phyloP scores from a whole-genome alignment of 2,329 filamentous ascomycete genomes.

The Diaporthe ilicicola region DNA sequence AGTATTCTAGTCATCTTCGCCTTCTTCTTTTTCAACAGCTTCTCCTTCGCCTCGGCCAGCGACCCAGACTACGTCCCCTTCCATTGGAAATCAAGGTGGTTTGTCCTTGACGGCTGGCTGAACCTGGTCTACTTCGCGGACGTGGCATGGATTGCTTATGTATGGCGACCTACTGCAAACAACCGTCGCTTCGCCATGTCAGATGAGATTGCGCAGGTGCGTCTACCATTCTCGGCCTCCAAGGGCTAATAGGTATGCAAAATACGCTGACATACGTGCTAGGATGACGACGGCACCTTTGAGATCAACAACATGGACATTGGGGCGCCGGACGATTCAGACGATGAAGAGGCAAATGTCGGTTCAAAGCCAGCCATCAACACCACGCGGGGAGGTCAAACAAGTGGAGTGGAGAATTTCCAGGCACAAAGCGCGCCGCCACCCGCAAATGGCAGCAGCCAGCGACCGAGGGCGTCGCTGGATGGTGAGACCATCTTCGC shows the following conservation, averaged over 20 bases:
- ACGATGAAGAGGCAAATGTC: slow-evolving; percentile 64
- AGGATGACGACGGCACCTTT: slow-evolving; percentile 91
- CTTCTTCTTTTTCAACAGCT: slow-evolving; percentile 99
- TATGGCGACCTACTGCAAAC: slow-evolving; percentile 96
- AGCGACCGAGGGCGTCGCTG: slow-evolving; percentile 58
- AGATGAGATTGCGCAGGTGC: slow-evolving; percentile 80
- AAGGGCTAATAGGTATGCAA: background rate
- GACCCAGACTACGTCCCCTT: slow-evolving; percentile 92
- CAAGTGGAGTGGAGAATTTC: slow-evolving; percentile 30
- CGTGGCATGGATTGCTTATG: slow-evolving; percentile 90
- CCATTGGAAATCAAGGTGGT: slow-evolving; percentile 98
- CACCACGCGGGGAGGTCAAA: slow-evolving; percentile 29
- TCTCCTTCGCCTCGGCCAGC: slow-evolving; percentile 86
- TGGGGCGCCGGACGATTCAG: slow-evolving; percentile 73
- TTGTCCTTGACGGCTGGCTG: slow-evolving; percentile 95
- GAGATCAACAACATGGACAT: slow-evolving; percentile 95
- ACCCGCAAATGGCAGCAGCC: slow-evolving; percentile 32
- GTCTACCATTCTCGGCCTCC: background rate
- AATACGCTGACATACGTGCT: slow-evolving; percentile 55
- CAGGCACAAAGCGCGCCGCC: slow-evolving; percentile 28
- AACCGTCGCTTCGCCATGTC: slow-evolving; percentile 98
- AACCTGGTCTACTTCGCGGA: slow-evolving; percentile 96
- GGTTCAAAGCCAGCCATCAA: slow-evolving; percentile 46
- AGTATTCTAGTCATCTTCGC: slow-evolving; percentile 96
- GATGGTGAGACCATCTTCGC: slow-evolving; percentile 97